Base-by-base conservation (phyloP, 1,284 basidiomycete genomes). In the Cutaneotrichosporon dermatis region DNA sequence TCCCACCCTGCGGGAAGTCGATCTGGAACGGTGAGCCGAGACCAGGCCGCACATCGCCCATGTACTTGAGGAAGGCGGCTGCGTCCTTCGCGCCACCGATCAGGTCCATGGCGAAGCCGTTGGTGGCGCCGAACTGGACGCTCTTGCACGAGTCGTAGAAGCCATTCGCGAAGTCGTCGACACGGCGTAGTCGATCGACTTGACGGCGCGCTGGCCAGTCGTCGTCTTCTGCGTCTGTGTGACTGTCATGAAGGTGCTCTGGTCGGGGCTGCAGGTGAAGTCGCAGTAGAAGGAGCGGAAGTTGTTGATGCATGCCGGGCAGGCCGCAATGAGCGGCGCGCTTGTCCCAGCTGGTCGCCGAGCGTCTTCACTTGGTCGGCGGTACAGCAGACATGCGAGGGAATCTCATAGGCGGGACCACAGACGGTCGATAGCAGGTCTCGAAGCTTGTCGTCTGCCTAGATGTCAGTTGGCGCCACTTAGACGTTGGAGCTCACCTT, bases 21-120 rank as follows among this genome's bases (percentile, higher is more conserved):
- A 99, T 98, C 73, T 97, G 93, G 77, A 98, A 98, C 6, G 95
- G 95, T 67, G 91, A 94, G 41, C 95, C 95, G 42, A 96, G 80
- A 36, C 87, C 83, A 64, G 93, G 82, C 62, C 80, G 88, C 77
- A 90, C 87, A 61, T 93, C 88, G 6, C 95, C 95, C 81, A 98
- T 83, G 75, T 88, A 98, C 74, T 88, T 87, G 70, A 99, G 81
- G 72, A 98, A 97, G 4, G 81, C 82, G 12, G 80, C 78, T 61
- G 89, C 89, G 68, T 91, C 83, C 79, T 86, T 89, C 11, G 95
- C 95, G 13, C 91, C 93, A 40, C 94, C 95, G 64, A 99, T 91
- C 55, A 98, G 81, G 72, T 95, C 92, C 92, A 98, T 98, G 4
- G 90, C 92, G 72, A 90, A 96, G 8, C 88, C 88, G 70, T 98